A percentile compares a stretch with the other conserved stretches of the same genome.
Conservation (phyloP, 352 stramenopile genomes). For the Pythium chondricola region DNA sequence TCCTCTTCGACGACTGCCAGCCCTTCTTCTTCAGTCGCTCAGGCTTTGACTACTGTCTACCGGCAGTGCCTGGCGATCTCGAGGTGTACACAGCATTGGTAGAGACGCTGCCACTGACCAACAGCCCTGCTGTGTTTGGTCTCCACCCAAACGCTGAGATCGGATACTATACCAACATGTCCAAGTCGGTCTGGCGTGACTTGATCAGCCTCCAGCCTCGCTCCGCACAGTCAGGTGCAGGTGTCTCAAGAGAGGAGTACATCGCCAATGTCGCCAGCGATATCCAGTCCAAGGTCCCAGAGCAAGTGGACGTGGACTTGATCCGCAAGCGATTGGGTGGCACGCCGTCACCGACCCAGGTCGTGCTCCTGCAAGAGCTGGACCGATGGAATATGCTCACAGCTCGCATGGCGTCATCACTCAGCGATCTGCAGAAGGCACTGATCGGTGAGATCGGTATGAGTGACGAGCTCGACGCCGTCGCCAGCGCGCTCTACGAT, state of each 20-base stretch:
- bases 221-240: slow-evolving; percentile 56
- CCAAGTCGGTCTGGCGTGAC: slow-evolving; percentile 91
- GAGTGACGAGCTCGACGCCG: slow-evolving; percentile 92
- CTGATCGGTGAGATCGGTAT: slow-evolving; percentile 94
- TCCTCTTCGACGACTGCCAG: slow-evolving; percentile 93
- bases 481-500: slow-evolving; percentile 91
- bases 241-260: slow-evolving; percentile 90
- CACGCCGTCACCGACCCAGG: slow-evolving; percentile 83
- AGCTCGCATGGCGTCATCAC: slow-evolving; percentile 71
- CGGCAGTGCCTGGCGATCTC: slow-evolving; percentile 39
- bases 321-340: slow-evolving; percentile 72
- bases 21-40: slow-evolving; percentile 92
- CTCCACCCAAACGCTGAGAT: slow-evolving; percentile 96
- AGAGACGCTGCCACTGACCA: slow-evolving; percentile 90
- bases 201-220: slow-evolving; percentile 91
- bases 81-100: slow-evolving; percentile 79
- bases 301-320: slow-evolving; percentile 81
- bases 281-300: slow-evolving; percentile 89
- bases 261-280: slow-evolving; percentile 88
- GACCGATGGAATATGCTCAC: slow-evolving; percentile 93
- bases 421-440: slow-evolving; percentile 90
- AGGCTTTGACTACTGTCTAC: slow-evolving; percentile 91
- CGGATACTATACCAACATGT: slow-evolving; percentile 94
- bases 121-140: slow-evolving; percentile 93
- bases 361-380: slow-evolving; percentile 93